Percentiles rank a stretch among this genome's conserved stretches.
phyloP scores from a whole-genome alignment of 75 land plant species.

The Pseudotsuga menziesii region DNA sequence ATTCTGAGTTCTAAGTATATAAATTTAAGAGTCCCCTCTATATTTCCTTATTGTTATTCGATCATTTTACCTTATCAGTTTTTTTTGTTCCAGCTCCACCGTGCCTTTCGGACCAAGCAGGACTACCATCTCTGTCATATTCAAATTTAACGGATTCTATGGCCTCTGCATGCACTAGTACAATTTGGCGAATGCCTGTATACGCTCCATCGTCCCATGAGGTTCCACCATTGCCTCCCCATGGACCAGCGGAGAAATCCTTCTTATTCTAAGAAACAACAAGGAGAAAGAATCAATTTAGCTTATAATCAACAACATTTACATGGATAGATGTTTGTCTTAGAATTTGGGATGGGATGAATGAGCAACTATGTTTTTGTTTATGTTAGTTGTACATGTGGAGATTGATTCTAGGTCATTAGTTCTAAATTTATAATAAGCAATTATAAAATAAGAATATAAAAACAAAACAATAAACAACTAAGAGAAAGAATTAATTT shows the following conservation, averaged over 20 bases:
- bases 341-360: no score
- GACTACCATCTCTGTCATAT: constrained; percentile 30
- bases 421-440: no score
- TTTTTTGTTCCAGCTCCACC: constrained; percentile 27
- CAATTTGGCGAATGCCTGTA: constrained; percentile 19
- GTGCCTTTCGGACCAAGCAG: constrained; percentile 26
- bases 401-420: no score
- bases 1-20: not conserved
- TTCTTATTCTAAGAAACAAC: not conserved
- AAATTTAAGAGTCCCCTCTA: not conserved
- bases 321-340: no score
- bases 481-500: no score
- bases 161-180: constrained; percentile 12
- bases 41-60: not conserved
- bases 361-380: no score
- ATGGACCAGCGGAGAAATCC: constrained; percentile 18
- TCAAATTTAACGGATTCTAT: constrained; percentile 24
- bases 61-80: not conserved
- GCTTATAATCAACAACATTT: no score
- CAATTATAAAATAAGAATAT: no score
- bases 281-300: not conserved
- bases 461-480: no score
- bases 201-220: constrained; percentile 33
- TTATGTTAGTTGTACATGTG: no score
- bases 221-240: constrained; percentile 37